Conservation (phyloP, 495 filamentous ascomycete species). For the Monascus purpureus region DNA sequence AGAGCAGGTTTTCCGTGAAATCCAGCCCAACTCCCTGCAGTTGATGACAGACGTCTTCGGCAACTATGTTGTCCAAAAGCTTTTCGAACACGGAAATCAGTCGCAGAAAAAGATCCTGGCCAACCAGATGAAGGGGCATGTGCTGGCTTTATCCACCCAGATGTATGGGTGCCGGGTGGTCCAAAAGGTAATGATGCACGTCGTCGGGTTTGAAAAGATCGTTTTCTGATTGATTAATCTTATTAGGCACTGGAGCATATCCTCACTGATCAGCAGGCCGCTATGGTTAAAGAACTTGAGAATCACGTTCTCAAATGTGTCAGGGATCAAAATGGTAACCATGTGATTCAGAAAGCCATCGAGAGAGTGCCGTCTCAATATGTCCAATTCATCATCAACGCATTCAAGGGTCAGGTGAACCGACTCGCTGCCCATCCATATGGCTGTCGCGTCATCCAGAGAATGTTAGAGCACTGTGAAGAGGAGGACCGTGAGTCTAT, state of each 20-base stretch:
- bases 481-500: slow-evolving; percentile 55
- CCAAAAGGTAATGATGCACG: slow-evolving; percentile 51
- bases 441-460: slow-evolving; percentile 86
- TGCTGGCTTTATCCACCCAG: slow-evolving; percentile 64
- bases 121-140: slow-evolving; percentile 71
- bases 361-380: slow-evolving; percentile 70
- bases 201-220: neutral
- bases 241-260: slow-evolving; percentile 78
- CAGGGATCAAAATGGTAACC: slow-evolving; percentile 88
- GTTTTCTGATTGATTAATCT: slow-evolving; percentile 6
- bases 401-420: slow-evolving; percentile 69
- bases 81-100: slow-evolving; percentile 95
- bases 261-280: slow-evolving; percentile 76
- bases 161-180: slow-evolving; percentile 96
- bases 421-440: slow-evolving; percentile 68
- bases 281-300: slow-evolving; percentile 72
- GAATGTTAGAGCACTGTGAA: slow-evolving; percentile 78
- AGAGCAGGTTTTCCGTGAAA: slow-evolving; percentile 81
- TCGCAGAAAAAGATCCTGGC: slow-evolving; percentile 81
- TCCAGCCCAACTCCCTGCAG: slow-evolving; percentile 67
- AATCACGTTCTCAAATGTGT: slow-evolving; percentile 67
- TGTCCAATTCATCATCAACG: slow-evolving; percentile 79
- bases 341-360: slow-evolving; percentile 92
- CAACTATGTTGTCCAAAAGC: slow-evolving; percentile 96
- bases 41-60: slow-evolving; percentile 95